Base-by-base conservation (phyloP, 2,329 filamentous ascomycete genomes). In the Neophaeococcomyces aloes region DNA sequence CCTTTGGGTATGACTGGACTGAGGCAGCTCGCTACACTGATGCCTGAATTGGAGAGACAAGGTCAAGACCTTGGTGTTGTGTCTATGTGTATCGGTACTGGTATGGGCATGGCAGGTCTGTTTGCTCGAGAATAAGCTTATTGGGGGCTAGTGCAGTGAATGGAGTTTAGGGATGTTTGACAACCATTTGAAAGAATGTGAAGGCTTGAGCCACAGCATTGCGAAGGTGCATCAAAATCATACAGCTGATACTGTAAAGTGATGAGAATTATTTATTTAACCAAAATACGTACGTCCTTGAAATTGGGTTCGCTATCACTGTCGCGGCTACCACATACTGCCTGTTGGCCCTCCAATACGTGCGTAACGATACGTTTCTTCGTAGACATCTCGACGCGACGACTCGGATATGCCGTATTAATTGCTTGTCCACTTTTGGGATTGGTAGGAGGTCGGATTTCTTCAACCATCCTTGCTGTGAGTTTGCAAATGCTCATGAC, bases 1-100 rank as follows among this genome's bases (percentile, higher is more conserved):
- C 88, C 88, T 4, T 72, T 95, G 1, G 88, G 89, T 36, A 88
- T 87, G 25, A 95, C 88, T 4, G 86, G 86, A 27, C 86, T 83
- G 23, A 72, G 88, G 53, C 82, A 94, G 74, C 65, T 87, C 55
- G 78, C 78, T 37, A 89, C 84, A 39, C 62, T 89, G 69, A 60
- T 94, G 67, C 60, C 75, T 64, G 72, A 82, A 68, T 58, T 84
- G 77, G 67, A 77, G 64, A 64, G 84, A 54, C 73, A 72, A 43
- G 75, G 78, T 1, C 72, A 83, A 46, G 73, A 89, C 62, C 69
- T 94, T 37, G 87, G 88, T 53, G 85, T 94, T 34, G 76, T 94
- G 44, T 91, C 83, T 57, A 94, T 95, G 85, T 95, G 88, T 62
- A 77, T 87, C 47, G 83, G 83, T 13, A 86, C 83, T 0, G 81